phyloP scores from a whole-genome alignment of 179 eudicot species.

The Actinidia arguta region DNA sequence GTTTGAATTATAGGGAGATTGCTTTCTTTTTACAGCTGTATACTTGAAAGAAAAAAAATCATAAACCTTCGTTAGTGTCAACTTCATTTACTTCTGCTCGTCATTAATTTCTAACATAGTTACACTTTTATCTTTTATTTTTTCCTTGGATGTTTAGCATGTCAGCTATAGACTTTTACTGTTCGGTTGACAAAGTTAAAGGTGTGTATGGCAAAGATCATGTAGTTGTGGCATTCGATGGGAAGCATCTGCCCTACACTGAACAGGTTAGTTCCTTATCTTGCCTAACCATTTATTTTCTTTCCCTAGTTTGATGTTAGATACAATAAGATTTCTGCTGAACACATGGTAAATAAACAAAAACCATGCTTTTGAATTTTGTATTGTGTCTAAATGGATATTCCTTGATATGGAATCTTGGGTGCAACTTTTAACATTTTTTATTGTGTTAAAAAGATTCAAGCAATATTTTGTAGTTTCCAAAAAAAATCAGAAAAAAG shows the following conservation, averaged over 20 bases:
- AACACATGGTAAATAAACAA: neutral
- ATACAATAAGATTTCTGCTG: neutral
- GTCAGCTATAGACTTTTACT: constrained; percentile 97
- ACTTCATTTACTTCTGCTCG: neutral
- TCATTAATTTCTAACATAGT: neutral
- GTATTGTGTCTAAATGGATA: neutral
- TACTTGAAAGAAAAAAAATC: neutral
- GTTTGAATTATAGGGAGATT: neutral
- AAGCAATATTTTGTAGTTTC: neutral
- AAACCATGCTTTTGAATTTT: neutral
- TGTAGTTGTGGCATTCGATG: constrained; percentile 84
- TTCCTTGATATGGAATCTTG: no score
- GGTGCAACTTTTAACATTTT: no score
- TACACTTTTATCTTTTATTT: constrained; percentile 9
- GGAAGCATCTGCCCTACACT: constrained; percentile 81
- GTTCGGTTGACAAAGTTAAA: constrained; percentile 94
- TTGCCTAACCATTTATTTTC: neutral
- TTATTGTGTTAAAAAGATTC: no score
- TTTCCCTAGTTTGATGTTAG: neutral
- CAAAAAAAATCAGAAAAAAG: no score
- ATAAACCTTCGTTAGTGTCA: neutral
- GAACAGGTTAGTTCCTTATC: constrained; percentile 76
- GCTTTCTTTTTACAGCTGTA: neutral
- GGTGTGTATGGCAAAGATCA: constrained; percentile 96
- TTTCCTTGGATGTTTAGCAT: constrained; percentile 55